Evolutionary conservation across 202 grass and related monocot species (phyloP), one percentile per base, ranked within the genome.

Genomic region (Zoysia matrella): DNA sequence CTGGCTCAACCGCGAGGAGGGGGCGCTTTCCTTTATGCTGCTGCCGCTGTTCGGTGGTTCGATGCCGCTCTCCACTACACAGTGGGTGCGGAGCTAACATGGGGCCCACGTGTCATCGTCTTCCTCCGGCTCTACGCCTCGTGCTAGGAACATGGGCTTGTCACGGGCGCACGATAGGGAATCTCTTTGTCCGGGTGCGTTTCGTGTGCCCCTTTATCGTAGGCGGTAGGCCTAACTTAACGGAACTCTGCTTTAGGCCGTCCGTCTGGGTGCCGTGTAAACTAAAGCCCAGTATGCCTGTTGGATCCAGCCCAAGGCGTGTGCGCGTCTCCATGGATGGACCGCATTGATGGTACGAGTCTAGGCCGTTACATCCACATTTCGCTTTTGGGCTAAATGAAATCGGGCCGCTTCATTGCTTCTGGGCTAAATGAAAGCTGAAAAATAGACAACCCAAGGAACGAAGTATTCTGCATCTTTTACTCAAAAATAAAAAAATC

Each of bases 41-140:
- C 22, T 22, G 22, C 22, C 22, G 22, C 22, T 22, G 22, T 22
- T 55, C 44, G 61, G 83, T 79, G 83, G 68, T 45, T 82, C 53
- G 6, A 50, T 72, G 61, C 88, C 81, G 18, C 68, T 64, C 74
- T 49, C 61, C 79, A 74, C 74, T 63, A 55, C 4, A 5, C 56
- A 79, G 74, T 89, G 88, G 79, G 3, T 55, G 49, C 52, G 46
- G 44, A 18, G 43, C 83, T 48, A 89, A 62, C 78, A 10, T 0
- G 8, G 10, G 78, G 16, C 68, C 88, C 73, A 86, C 74, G 6
- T 54, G 78, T 82, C 67, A 76, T 57, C 5, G 14, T 50, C 9
- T 7, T 52, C 30, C 9, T 16, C 55, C 13, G 40, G 50, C 15
- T 46, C 40, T 11, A 14, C 14, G 8, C 18, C 8, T 55, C 52